Base-by-base conservation (phyloP, 1,139 yeast species). In the Diutina rugosa region DNA sequence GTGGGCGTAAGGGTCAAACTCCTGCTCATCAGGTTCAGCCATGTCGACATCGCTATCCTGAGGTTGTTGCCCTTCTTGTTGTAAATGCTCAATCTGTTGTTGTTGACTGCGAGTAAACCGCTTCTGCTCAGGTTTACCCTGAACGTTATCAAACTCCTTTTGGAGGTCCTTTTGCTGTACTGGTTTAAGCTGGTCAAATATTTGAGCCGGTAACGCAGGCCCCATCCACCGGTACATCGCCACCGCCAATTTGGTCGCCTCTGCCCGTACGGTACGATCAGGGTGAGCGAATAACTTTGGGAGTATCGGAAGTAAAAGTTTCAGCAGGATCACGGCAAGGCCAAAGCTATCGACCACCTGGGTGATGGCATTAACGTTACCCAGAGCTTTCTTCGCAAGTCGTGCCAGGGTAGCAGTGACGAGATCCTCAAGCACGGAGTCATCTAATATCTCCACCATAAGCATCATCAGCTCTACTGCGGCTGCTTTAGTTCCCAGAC, bases 111-210 rank as follows among this genome's bases (percentile, higher is more conserved):
- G 74, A 16, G 90, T 76, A 12, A 76, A 69, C 59, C 95, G 73
- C 56, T 74, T 72, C 61, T 86, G 93, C 9, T 71, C 74, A 0
- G 85, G 83, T 51, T 67, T 66, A 56, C 67, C 74, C 56, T 72
- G 71, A 32, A 80, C 77, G 55, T 74, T 76, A 45, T 79, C 86
- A 68, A 93, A 90, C 21, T 79, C 84, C 48, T 81, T 80, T 4
- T 83, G 77, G 58, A 95, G 76, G 64, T 93, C 99, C 62, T 86
- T 88, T 68, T 90, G 95, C 68, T 93, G 98, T 14, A 90, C 90
- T 0, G 97, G 96, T 66, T 93, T 93, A 67, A 93, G 75, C 41
- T 83, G 84, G 1, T 86, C 81, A 58, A 90, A 80, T 49, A 90
- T 70, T 0, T 83, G 67, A 14, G 78, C 74, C 56, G 82, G 82